Evolutionary conservation across 129 eudicot genomes (phyloP).

Genomic region (Calendula officinalis): DNA sequence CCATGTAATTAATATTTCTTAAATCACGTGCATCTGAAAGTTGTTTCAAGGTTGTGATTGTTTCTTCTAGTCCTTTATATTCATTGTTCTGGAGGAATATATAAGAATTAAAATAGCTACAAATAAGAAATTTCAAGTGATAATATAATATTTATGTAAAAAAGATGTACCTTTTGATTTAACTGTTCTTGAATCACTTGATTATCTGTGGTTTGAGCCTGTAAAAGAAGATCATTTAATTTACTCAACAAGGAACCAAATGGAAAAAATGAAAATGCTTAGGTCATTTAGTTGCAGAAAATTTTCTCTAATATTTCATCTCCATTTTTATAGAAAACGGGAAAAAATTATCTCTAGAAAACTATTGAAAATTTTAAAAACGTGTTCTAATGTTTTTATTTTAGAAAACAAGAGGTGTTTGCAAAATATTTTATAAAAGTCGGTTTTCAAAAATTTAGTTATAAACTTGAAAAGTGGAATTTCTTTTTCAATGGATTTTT

Average conservation of each 20-base stretch:
- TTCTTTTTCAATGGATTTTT: no score
- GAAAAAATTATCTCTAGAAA: no score
- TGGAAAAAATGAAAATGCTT: not conserved
- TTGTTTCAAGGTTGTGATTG: slow-evolving; percentile 36
- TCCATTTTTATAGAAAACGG: no score
- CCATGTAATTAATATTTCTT: slow-evolving; percentile 1
- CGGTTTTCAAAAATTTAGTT: no score
- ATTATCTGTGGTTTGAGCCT: slow-evolving; percentile 77
- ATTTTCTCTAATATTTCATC: no score
- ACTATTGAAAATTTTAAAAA: no score
- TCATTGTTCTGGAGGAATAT: slow-evolving; percentile 49
- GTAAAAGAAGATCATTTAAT: slow-evolving; percentile 19
- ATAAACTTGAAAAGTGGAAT: no score
- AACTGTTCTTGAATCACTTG: slow-evolving; percentile 76
- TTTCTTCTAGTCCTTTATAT: slow-evolving; percentile 52
- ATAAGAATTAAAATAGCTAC: not conserved
- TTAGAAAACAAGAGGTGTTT: no score
- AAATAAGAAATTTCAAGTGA: not conserved
- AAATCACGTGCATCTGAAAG: no score
- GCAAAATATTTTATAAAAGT: no score
- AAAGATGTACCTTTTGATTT: slow-evolving; percentile 52
- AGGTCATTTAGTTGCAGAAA: no score
- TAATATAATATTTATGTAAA: not conserved
- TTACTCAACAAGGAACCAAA: slow-evolving; percentile 7
- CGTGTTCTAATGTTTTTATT: no score